Conservation (phyloP, 2,329 filamentous ascomycete genomes). For the Phaeosphaeriaceae sp. region DNA sequence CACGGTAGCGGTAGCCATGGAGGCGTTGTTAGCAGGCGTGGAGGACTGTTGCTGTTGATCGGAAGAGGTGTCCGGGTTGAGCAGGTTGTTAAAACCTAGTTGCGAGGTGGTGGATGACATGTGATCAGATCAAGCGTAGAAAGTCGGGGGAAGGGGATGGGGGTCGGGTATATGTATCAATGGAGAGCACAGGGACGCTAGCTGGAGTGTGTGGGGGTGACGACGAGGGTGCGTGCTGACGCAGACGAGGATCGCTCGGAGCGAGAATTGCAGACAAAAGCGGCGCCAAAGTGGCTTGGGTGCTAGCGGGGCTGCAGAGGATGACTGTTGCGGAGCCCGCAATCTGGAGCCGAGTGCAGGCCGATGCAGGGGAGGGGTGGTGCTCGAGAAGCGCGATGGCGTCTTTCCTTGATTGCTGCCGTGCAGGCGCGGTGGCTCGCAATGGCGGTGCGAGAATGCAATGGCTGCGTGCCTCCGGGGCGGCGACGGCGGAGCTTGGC, state of each 20-base stretch:
- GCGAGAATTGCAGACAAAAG: slow-evolving; percentile 29
- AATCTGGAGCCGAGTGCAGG: slow-evolving; percentile 21
- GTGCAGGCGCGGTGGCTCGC: slow-evolving; percentile 7
- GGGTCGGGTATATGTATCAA: slow-evolving; percentile 46
- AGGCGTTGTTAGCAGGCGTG: slow-evolving; percentile 10
- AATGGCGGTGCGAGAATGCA: slow-evolving; percentile 13
- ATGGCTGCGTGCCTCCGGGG: slow-evolving; percentile 7
- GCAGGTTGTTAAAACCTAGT: slow-evolving; percentile 48
- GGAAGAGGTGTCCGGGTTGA: slow-evolving; percentile 42
- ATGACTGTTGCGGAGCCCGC: slow-evolving; percentile 9
- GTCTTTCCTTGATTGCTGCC: slow-evolving; percentile 6
- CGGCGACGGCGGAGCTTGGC: slow-evolving; percentile 18
- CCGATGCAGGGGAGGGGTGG: slow-evolving; percentile 22
- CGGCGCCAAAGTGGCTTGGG: slow-evolving; percentile 28
- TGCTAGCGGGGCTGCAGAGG: slow-evolving; percentile 22
- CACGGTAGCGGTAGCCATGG: slow-evolving; percentile 55
- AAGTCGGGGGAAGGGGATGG: slow-evolving; percentile 47
- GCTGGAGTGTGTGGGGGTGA: slow-evolving; percentile 38
- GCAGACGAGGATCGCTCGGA: slow-evolving; percentile 32
- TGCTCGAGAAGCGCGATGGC: slow-evolving; percentile 10
- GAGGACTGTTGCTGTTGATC: slow-evolving; percentile 15
- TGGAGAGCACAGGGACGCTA: slow-evolving; percentile 24
- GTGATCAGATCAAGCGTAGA: slow-evolving; percentile 47
- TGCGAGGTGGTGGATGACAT: slow-evolving; percentile 47
- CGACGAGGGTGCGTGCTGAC: slow-evolving; percentile 33